Evolutionary conservation across 2,329 filamentous ascomycete genomes (phyloP).

Genomic region (Colletotrichum sidae): DNA sequence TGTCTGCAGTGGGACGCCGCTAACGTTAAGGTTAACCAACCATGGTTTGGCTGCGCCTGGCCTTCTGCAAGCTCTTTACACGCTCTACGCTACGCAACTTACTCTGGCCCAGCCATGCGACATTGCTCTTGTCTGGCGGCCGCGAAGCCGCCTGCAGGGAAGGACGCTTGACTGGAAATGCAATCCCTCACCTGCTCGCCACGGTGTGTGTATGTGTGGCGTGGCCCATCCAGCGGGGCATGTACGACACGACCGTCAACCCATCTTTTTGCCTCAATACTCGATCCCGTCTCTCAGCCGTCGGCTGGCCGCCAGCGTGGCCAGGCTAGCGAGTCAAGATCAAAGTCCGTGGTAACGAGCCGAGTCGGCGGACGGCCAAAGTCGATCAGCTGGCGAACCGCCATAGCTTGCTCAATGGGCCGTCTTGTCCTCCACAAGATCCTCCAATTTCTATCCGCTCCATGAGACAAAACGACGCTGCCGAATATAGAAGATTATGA

Average conservation of each 20-base stretch:
- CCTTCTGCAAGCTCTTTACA: slow-evolving; percentile 18
- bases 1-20: slow-evolving; percentile 34
- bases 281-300: slow-evolving; percentile 8
- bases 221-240: slow-evolving; percentile 6
- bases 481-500: slow-evolving; percentile 17
- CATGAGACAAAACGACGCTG: slow-evolving; percentile 25
- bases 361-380: slow-evolving; percentile 16
- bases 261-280: slow-evolving; percentile 14
- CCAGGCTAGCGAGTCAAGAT: slow-evolving; percentile 29
- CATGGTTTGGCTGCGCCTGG: slow-evolving; percentile 31
- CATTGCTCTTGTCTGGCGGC: not conserved
- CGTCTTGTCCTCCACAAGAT: slow-evolving; percentile 29
- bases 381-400: slow-evolving; percentile 24
- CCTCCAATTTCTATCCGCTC: slow-evolving; percentile 34
- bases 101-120: slow-evolving; percentile 8
- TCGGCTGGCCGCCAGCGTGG: slow-evolving; percentile 9
- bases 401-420: slow-evolving; percentile 18
- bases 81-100: slow-evolving; percentile 3
- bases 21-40: slow-evolving; percentile 37
- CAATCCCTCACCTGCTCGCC: slow-evolving; percentile 3
- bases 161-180: slow-evolving; percentile 4
- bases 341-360: slow-evolving; percentile 21
- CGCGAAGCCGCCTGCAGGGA: not conserved
- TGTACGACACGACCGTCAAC: slow-evolving; percentile 28
- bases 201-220: slow-evolving; percentile 11